Conservation (phyloP, 1,284 basidiomycete genomes). For the Apiotrichum montevideense region DNA sequence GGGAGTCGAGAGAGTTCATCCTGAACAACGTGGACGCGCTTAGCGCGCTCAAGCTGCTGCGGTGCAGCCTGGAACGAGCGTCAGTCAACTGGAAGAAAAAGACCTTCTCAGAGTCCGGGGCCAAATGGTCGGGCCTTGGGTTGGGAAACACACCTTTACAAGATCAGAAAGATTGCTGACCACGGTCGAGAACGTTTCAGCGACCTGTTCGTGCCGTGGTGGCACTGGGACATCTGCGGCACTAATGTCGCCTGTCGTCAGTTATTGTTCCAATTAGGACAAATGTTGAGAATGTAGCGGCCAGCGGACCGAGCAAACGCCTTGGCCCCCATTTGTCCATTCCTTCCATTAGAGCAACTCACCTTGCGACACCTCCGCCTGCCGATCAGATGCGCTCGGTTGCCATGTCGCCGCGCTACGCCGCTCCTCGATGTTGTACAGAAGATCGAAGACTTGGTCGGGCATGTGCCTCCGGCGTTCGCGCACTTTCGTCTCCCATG, state of each 20-base stretch:
- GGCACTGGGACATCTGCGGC: constrained; percentile 25
- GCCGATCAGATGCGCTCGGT: constrained; percentile 26
- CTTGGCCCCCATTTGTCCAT: too few relatives aligned
- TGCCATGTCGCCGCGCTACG: constrained; percentile 48
- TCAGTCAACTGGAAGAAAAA: too few relatives aligned
- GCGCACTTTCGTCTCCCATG: constrained; percentile 62
- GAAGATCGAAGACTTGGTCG: constrained; percentile 50
- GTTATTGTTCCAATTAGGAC: too few relatives aligned
- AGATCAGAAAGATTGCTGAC: constrained; percentile 32
- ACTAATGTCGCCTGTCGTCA: neutral
- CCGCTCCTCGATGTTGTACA: constrained; percentile 52
- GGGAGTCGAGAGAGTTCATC: constrained; percentile 31
- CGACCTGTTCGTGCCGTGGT: constrained; percentile 33
- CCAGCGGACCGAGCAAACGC: too few relatives aligned
- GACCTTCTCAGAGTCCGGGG: neutral
- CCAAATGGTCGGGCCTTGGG: neutral
- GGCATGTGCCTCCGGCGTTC: constrained; percentile 58
- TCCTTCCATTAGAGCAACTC: neutral
- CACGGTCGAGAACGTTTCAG: constrained; percentile 28
- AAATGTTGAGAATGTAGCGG: too few relatives aligned
- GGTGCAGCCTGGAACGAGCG: constrained; percentile 30
- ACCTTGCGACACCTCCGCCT: neutral
- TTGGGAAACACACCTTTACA: constrained; percentile 21
- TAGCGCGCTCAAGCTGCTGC: constrained; percentile 36
- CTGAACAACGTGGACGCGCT: constrained; percentile 42